phyloP scores from a whole-genome alignment of 768 basidiomycete genomes.

The Agrocybe praecox region DNA sequence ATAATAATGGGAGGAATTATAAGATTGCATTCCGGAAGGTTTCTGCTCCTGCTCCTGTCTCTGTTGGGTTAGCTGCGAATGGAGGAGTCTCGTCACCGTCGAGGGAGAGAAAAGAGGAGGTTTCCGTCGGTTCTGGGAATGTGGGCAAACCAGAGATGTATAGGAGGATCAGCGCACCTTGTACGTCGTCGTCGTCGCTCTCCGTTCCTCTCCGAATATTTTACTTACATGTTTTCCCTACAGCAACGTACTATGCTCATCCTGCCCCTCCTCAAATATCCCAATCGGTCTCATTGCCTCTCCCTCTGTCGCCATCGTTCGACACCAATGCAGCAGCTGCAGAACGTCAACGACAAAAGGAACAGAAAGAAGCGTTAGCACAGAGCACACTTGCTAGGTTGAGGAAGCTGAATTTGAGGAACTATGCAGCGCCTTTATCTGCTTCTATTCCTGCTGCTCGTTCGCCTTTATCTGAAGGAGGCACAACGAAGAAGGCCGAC shows the following conservation, averaged over 20 bases:
- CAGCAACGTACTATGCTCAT: slow-evolving; percentile 7
- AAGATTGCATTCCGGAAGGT: slow-evolving; percentile 57
- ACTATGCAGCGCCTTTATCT: slow-evolving; percentile 50
- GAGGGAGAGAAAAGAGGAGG: slow-evolving; percentile 4
- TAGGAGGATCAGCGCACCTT: slow-evolving; percentile 31
- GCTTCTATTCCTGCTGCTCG: slow-evolving; percentile 1
- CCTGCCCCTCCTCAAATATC: slow-evolving; percentile 17
- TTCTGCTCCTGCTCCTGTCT: background rate
- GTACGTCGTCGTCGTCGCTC: slow-evolving; percentile 24
- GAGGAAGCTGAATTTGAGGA: slow-evolving; percentile 44
- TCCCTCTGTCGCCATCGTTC: slow-evolving; percentile 1
- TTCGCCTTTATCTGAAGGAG: background rate
- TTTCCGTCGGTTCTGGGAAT: slow-evolving; percentile 3
- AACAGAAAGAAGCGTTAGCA: slow-evolving; percentile 27
- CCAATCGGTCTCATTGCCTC: slow-evolving; percentile 15
- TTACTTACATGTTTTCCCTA: background rate
- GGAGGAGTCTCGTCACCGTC: background rate
- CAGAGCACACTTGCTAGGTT: slow-evolving; percentile 35
- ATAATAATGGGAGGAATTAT: slow-evolving; percentile 81
- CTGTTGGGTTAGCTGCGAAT: background rate
- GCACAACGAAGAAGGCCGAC: slow-evolving; percentile 4
- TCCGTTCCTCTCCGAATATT: slow-evolving; percentile 1
- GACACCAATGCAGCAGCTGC: slow-evolving; percentile 8
- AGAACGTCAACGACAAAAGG: slow-evolving; percentile 8
- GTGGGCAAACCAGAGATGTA: slow-evolving; percentile 17